Evolutionary conservation across 345 rosid genomes (phyloP), one percentile per base, ranked within the genome.

Genomic region (Acer saccharum): DNA sequence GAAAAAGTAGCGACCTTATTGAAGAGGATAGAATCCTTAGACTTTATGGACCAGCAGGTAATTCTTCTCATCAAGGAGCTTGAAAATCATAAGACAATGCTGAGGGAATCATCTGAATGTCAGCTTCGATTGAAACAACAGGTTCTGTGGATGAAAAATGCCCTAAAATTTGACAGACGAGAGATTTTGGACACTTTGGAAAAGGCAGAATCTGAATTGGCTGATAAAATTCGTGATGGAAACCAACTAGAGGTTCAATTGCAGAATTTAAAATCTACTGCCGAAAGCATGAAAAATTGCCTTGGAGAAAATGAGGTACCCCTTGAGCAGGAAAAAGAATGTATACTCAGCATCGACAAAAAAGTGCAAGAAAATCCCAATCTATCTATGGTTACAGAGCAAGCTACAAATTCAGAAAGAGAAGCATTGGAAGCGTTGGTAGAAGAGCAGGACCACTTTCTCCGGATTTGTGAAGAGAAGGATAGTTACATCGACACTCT

Each of bases 11-110:
- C 75, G 32, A 27, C 75, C 48, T 52, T 71, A 52, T 35, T 55
- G 64, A 46, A 71, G 27, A 71, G 60, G 65, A 39, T 71, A 55
- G 20, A 71, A 21, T 10, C 27, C n/a, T 7, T 29, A 44, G 75
- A 71, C 4, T 21, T 27, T 55, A 35, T 18, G 27, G 62, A 50
- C 50, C 43, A 11, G 73, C 73, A 0, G 61, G 11, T 13, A 27
- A 70, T 18, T 44, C 72, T 68, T 12, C 48, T 20, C 5, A 0
- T 5, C 27, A 17, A 68, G 25, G 72, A 23, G 57, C 72, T 43
- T 44, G 32, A 68, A 46, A 60, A n/a, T 11, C 64, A 20, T 3
- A 60, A 60, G 64, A 60, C 5, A 60, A 20, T 60, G 64, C 64
- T 18, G 3, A 60, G 27, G 25, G 64, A 60, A 60, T 60, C 64